Evolutionary conservation across 352 stramenopile genomes (phyloP), one percentile per base, ranked within the genome.

Genomic region (Halophytophthora polymorphica): DNA sequence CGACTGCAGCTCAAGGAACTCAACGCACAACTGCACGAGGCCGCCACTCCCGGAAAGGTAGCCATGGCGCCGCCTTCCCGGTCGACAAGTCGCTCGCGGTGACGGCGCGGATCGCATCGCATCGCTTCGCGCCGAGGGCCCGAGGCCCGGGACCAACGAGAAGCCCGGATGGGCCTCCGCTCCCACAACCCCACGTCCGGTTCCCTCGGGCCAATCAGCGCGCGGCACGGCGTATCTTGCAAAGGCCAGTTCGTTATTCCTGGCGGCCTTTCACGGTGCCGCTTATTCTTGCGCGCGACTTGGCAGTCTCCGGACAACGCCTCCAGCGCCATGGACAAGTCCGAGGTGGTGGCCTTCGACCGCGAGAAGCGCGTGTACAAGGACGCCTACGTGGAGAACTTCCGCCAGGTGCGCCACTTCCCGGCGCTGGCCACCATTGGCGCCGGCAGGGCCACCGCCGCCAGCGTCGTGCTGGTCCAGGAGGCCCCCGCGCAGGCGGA

Each of bases 341-440:
- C 67, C 36, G 66, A 79, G 37, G 63, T 76, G 56, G 50, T 85
- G 14, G 73, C 74, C 43, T 87, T 71, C 54, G 75, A 88, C 60
- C 75, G 71, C 61, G 75, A 91, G 50, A 91, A 86, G 72, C 71
- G 76, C 52, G 64, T 84, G 35, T 88, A 86, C 56, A 89, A 88
- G 63, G 73, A 88, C 53, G 77, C 77, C 1, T 86, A 88, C 45
- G 80, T 86, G 23, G 58, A 77, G 41, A 81, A 83, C 47, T 91
- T 88, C 43, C 73, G 75, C 44, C 73, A 75, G 17, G 71, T 89
- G 64, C 77, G 80, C 48, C 67, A 86, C 56, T 91, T 91, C 61
- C 77, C 77, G n/a, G 72, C 75, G 50, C 71, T 88, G 31, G 72
- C 71, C 22, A 63, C 64, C 12, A 77, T 86, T 47, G 77, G 71